Evolutionary conservation across 495 filamentous ascomycete genomes (phyloP).

Genomic region (Aspergillus baeticus): DNA sequence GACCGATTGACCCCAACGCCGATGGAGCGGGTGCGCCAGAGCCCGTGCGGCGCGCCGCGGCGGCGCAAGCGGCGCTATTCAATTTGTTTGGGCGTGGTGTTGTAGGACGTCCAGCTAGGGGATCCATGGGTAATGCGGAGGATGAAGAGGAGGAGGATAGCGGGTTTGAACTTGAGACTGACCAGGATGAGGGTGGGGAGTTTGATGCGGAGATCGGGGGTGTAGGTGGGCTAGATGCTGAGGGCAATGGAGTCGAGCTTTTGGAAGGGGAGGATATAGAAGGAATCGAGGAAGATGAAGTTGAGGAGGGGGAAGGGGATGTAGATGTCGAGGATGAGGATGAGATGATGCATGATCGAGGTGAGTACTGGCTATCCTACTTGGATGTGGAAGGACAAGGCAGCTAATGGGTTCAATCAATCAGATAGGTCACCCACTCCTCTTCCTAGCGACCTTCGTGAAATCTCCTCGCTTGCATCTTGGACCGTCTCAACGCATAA

Average conservation of each 20-base stretch:
- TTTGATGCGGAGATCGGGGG: background rate
- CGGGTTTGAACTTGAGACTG: constrained; percentile 1
- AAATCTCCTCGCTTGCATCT: constrained; percentile 91
- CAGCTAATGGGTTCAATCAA: background rate
- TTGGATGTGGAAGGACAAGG: background rate
- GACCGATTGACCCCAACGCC: constrained; percentile 21
- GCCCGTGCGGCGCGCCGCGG: constrained; percentile 16
- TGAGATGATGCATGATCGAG: constrained; percentile 41
- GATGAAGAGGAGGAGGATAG: constrained; percentile 15
- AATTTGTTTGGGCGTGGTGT: constrained; percentile 36
- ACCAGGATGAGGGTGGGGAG: constrained; percentile 18
- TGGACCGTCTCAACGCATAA: constrained; percentile 92
- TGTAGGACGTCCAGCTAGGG: constrained; percentile 17
- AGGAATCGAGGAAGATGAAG: constrained; percentile 34
- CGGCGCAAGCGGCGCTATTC: constrained; percentile 29
- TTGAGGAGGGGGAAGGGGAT: constrained; percentile 38
- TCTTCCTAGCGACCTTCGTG: constrained; percentile 60
- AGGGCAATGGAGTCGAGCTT: constrained; percentile 22
- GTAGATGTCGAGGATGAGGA: constrained; percentile 39
- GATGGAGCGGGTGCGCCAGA: background rate
- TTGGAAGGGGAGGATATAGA: constrained; percentile 25
- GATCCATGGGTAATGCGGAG: background rate
- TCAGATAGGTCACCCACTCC: constrained; percentile 33
- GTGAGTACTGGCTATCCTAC: constrained; percentile 15
- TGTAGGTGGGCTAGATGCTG: constrained; percentile 13